Conservation (phyloP, 441 rosid genomes). For the Pelargonium australe region DNA sequence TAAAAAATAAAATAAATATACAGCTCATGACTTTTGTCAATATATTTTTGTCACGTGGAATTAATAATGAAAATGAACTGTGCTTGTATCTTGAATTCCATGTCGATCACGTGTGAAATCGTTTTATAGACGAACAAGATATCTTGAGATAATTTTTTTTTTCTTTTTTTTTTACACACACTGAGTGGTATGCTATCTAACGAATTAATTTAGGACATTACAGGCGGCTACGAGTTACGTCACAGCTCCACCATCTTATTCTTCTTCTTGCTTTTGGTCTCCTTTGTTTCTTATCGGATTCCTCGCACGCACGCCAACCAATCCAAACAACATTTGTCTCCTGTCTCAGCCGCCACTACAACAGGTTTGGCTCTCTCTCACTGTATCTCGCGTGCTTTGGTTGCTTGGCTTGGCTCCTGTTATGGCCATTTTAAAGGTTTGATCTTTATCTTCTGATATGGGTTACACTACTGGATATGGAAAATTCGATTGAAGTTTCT, state of each 20-base stretch:
- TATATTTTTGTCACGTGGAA: no score
- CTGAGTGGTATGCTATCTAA: no score
- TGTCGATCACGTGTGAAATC: no score
- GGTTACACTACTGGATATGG: not conserved
- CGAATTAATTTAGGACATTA: not conserved
- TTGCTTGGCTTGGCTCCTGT: not conserved
- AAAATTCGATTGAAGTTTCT: not conserved
- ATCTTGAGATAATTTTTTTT: no score
- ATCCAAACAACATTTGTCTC: not conserved
- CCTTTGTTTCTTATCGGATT: not conserved
- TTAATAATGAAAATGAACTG: no score
- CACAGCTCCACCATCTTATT: slow-evolving; percentile 1
- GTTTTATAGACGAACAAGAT: no score
- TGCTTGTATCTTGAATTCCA: no score
- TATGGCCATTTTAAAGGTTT: slow-evolving; percentile 2
- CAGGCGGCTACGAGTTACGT: slow-evolving; percentile 3
- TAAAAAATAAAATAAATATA: no score
- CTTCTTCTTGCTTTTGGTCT: not conserved
- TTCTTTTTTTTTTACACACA: no score
- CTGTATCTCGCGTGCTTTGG: no score
- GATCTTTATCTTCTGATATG: not conserved
- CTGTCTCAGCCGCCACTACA: not conserved
- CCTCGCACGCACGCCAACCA: not conserved
- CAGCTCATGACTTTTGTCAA: no score
- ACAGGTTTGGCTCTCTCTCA: not conserved